A percentile compares a stretch with the other conserved stretches of the same genome.
These are phyloP conservation scores for Paraphaeosphaeria sporulosa DNA, from an alignment of 2,329 filamentous ascomycete species.

Conservation along the genomic window DNA sequence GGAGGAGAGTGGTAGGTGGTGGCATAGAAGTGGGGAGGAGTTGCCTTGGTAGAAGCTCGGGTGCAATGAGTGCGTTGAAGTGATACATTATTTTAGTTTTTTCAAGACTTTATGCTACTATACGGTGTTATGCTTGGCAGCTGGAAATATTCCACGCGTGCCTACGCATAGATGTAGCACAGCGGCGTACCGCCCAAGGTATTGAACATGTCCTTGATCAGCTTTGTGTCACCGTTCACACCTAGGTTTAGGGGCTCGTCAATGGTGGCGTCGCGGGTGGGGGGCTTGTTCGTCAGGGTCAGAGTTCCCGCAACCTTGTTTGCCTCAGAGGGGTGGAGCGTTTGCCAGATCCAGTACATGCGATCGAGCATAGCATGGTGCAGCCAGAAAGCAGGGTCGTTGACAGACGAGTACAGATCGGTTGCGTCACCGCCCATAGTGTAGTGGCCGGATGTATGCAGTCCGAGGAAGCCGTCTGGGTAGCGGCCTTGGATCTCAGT, in stretches of 20 bases:
- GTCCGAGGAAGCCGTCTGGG: not conserved
- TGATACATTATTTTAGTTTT: too few species aligned
- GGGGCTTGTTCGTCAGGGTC: not conserved
- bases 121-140: too few species aligned
- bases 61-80: too few species aligned
- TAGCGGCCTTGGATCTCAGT: not conserved
- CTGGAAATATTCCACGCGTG: not conserved
- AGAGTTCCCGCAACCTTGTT: not conserved
- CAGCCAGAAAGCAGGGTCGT: constrained; percentile 1
- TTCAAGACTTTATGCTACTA: not conserved
- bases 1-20: constrained; percentile 54
- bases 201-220: not conserved
- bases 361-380: constrained; percentile 3
- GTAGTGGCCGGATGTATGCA: constrained; percentile 4
- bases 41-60: constrained; percentile 50
- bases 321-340: not conserved
- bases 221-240: not conserved
- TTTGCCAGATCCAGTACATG: constrained; percentile 2
- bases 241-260: not conserved
- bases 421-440: constrained; percentile 2
- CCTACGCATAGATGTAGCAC: constrained; percentile 1
- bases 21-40: constrained; percentile 54
- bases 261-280: not conserved
- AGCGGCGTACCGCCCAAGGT: not conserved
- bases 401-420: constrained; percentile 1